Percentiles rank a stretch among this genome's conserved stretches.
phyloP scores from a whole-genome alignment of 768 basidiomycete species.

The Suillus sp. region DNA sequence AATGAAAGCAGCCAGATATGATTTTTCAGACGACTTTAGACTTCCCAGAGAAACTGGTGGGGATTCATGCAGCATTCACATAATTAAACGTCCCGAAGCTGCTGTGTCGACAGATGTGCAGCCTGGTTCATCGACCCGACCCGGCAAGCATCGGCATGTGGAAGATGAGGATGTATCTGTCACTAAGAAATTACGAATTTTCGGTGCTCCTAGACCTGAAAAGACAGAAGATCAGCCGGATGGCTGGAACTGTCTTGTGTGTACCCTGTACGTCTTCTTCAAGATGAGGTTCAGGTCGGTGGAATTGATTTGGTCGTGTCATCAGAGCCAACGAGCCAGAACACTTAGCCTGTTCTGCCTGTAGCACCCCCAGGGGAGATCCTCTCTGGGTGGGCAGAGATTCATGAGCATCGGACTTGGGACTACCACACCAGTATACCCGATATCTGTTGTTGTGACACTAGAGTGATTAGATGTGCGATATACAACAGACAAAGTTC shows the following conservation, averaged over 20 bases:
- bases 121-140: slow-evolving; percentile 11
- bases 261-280: slow-evolving; percentile 57
- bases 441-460: background rate
- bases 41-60: slow-evolving; percentile 29
- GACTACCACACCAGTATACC: background rate
- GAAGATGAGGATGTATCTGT: slow-evolving; percentile 25
- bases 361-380: slow-evolving; percentile 55
- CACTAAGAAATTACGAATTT: slow-evolving; percentile 23
- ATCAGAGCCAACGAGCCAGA: slow-evolving; percentile 51
- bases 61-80: slow-evolving; percentile 5
- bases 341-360: slow-evolving; percentile 65
- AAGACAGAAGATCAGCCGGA: slow-evolving; percentile 39
- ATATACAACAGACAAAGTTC: slow-evolving; percentile 6
- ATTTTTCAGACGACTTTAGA: slow-evolving; percentile 55
- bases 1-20: slow-evolving; percentile 45
- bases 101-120: background rate
- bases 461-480: background rate
- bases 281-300: slow-evolving; percentile 4
- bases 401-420: background rate
- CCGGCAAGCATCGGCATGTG: slow-evolving; percentile 25
- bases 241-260: slow-evolving; percentile 58
- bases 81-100: slow-evolving; percentile 2
- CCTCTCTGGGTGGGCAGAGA: slow-evolving; percentile 20
- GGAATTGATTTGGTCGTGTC: slow-evolving; percentile 12
- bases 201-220: background rate